Conservation (phyloP, 1,284 basidiomycete genomes). For the Puccinia hordei region DNA sequence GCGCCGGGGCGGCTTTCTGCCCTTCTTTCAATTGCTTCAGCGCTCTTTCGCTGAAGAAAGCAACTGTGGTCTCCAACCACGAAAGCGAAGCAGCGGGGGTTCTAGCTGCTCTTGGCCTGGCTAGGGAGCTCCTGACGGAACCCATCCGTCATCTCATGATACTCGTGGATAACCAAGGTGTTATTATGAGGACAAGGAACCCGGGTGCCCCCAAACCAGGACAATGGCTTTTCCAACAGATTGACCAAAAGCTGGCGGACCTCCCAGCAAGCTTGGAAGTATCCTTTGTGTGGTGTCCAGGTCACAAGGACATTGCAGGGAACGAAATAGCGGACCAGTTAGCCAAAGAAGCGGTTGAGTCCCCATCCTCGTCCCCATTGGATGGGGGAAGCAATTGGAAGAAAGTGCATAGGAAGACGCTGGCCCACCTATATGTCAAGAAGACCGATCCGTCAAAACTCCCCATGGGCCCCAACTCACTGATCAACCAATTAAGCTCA, state of each 20-base stretch:
- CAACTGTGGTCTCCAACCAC: background rate
- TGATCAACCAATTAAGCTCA: no score
- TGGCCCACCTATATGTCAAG: no score
- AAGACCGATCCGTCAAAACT: no score
- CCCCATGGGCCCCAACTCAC: no score
- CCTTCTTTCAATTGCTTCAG: no score
- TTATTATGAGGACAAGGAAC: background rate
- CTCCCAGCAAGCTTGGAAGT: background rate
- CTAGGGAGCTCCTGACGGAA: background rate
- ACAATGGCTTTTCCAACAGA: background rate
- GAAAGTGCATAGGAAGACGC: background rate
- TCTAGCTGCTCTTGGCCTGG: background rate
- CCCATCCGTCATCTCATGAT: background rate
- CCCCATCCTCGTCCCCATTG: background rate
- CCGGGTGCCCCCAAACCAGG: background rate
- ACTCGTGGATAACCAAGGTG: background rate
- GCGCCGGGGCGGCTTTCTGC: no score
- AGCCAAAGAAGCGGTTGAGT: background rate
- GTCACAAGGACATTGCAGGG: background rate
- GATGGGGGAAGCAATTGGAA: background rate
- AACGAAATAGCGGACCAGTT: background rate
- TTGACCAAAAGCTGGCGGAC: background rate
- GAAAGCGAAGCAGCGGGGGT: background rate
- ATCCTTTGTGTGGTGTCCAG: background rate
- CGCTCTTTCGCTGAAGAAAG: no score